These are phyloP conservation scores for Didymella sp. DNA, from an alignment of 2,329 filamentous ascomycete species.

Conservation along the genomic window DNA sequence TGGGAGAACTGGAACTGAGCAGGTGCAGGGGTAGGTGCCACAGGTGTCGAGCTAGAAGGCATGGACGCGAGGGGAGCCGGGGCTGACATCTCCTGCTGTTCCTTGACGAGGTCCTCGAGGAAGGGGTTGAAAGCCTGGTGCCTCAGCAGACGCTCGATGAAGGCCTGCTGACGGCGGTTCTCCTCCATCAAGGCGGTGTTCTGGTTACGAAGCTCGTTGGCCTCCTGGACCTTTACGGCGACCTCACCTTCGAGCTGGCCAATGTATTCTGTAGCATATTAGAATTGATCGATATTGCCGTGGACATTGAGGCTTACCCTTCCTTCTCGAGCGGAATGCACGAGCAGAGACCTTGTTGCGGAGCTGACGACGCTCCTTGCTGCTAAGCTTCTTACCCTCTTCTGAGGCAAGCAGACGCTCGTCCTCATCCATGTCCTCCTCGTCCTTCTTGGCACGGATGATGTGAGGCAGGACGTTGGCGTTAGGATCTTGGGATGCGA, in stretches of 20 bases:
- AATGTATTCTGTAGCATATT: slow-evolving; percentile 83
- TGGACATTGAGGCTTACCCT: slow-evolving; percentile 70
- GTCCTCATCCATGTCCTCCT: slow-evolving; percentile 98
- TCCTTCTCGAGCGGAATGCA: slow-evolving; percentile 96
- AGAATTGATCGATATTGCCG: slow-evolving; percentile 48
- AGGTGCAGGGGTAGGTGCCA: slow-evolving; percentile 49
- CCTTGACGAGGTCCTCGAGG: slow-evolving; percentile 52
- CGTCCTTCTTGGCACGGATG: slow-evolving; percentile 83
- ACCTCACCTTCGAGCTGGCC: slow-evolving; percentile 91
- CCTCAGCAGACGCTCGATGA: slow-evolving; percentile 74
- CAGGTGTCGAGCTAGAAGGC: slow-evolving; percentile 39
- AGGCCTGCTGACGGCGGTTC: slow-evolving; percentile 84
- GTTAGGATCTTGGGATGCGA: slow-evolving; percentile 59
- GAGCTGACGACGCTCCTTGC: slow-evolving; percentile 95
- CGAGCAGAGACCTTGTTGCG: slow-evolving; percentile 98
- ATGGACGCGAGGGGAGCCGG: slow-evolving; percentile 42
- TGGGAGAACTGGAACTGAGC: slow-evolving; percentile 58
- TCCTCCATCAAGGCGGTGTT: slow-evolving; percentile 85
- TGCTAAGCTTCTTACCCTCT: slow-evolving; percentile 98
- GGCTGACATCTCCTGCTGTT: slow-evolving; percentile 45
- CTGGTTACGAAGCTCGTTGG: slow-evolving; percentile 77
- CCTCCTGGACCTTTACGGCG: slow-evolving; percentile 81
- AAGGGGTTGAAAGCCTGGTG: slow-evolving; percentile 59
- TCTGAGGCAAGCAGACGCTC: slow-evolving; percentile 93
- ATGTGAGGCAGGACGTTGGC: slow-evolving; percentile 67